Evolutionary conservation across 495 filamentous ascomycete species (phyloP).

Genomic region (Aspergillus carlsbadensis): DNA sequence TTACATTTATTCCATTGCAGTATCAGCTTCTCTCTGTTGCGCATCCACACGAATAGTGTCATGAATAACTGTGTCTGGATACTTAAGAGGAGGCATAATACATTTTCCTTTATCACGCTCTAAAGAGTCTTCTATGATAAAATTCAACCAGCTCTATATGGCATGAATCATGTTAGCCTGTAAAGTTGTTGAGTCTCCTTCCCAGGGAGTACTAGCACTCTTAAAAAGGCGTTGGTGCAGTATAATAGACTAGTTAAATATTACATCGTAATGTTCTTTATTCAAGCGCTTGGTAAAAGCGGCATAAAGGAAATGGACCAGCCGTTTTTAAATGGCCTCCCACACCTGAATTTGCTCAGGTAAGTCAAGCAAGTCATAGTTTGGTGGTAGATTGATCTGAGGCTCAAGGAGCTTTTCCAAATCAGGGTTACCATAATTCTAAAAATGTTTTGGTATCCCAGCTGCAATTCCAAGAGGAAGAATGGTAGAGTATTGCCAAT

Average conservation of each 20-base stretch:
- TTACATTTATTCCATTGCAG: conserved; percentile 19
- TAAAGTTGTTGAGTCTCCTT: conserved; percentile 26
- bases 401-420: conserved; percentile 21
- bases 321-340: conserved; percentile 15
- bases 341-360: conserved; percentile 16
- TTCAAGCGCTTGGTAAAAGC: conserved; percentile 23
- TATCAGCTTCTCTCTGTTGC: conserved; percentile 26
- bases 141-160: conserved; percentile 17
- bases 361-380: conserved; percentile 16
- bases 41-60: conserved; percentile 22
- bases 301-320: conserved; percentile 28
- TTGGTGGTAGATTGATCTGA: conserved; percentile 15
- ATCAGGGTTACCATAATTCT: conserved; percentile 28
- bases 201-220: conserved; percentile 26
- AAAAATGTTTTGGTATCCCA: conserved; percentile 31
- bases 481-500: conserved; percentile 32
- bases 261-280: conserved; percentile 25
- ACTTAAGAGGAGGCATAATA: conserved; percentile 13
- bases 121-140: neutral
- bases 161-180: conserved; percentile 22
- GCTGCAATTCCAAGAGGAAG: conserved; percentile 29
- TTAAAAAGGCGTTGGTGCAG: conserved; percentile 25
- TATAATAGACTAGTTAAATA: conserved; percentile 22
- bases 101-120: neutral
- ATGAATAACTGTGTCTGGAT: conserved; percentile 13